Conservation (phyloP, 352 stramenopile species). For the Nothophytophthora sp. region DNA sequence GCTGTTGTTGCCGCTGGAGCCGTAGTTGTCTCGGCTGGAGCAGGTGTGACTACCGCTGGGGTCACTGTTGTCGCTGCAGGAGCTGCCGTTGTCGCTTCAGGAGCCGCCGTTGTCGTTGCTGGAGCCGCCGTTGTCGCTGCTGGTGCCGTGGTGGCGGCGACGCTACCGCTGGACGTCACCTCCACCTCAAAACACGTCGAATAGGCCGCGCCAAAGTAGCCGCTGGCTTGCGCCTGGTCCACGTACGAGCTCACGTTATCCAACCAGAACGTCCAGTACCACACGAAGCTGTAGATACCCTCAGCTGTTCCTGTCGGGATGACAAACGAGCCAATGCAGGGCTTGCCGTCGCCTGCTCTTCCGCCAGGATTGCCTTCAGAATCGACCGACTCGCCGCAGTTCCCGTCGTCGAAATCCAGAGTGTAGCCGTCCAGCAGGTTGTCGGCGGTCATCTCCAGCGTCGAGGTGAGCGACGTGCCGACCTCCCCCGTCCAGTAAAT, state of each 20-base stretch:
- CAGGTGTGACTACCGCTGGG: constrained; percentile 1
- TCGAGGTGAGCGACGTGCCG: constrained; percentile 27
- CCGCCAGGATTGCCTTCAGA: constrained; percentile 34
- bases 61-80: constrained; percentile 2
- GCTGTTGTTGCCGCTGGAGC: constrained; percentile 1
- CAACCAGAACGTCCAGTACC: constrained; percentile 62
- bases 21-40: constrained; percentile 4
- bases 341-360: constrained; percentile 46
- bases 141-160: not conserved
- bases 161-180: constrained; percentile 21
- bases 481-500: constrained; percentile 48
- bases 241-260: constrained; percentile 40
- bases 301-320: constrained; percentile 35
- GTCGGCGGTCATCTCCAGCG: constrained; percentile 37
- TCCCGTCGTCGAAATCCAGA: constrained; percentile 47
- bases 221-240: constrained; percentile 35
- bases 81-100: not conserved
- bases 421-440: constrained; percentile 43
- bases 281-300: constrained; percentile 52
- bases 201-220: constrained; percentile 56
- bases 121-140: constrained; percentile 1
- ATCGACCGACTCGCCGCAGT: constrained; percentile 48
- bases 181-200: constrained; percentile 56
- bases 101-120: not conserved
- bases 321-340: constrained; percentile 44